A percentile compares a stretch with the other conserved stretches of the same genome.
These are phyloP conservation scores for Boeremia lycopersici DNA, from an alignment of 2,329 filamentous ascomycete species.

Conservation along the genomic window DNA sequence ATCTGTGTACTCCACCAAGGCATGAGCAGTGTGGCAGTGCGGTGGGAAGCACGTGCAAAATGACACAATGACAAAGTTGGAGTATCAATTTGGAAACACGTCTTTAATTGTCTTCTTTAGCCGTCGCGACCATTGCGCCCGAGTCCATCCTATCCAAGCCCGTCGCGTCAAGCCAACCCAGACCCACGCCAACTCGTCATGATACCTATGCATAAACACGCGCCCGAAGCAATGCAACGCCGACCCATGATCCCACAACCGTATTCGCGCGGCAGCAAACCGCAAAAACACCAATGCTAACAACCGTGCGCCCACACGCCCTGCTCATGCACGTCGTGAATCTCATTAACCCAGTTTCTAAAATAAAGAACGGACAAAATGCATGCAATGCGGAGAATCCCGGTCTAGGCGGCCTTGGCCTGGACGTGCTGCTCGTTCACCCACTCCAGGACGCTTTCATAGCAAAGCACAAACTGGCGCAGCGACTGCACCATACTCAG, in stretches of 20 bases:
- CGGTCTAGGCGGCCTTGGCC: neutral
- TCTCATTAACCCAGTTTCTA: neutral
- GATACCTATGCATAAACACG: slow-evolving; percentile 7
- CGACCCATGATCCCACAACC: neutral
- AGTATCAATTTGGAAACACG: too few species aligned
- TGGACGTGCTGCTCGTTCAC: slow-evolving; percentile 56
- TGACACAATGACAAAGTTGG: too few species aligned
- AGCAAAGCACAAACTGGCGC: slow-evolving; percentile 92
- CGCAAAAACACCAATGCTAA: slow-evolving; percentile 3
- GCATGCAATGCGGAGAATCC: neutral
- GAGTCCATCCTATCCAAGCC: neutral
- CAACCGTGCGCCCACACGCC: slow-evolving; percentile 8
- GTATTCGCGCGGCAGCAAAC: neutral
- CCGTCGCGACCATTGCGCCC: too few species aligned
- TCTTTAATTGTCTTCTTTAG: too few species aligned
- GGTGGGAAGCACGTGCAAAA: too few species aligned
- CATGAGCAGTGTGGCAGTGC: too few species aligned
- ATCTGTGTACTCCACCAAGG: too few species aligned
- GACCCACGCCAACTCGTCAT: neutral
- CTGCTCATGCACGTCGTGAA: slow-evolving; percentile 5
- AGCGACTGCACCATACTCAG: slow-evolving; percentile 97
- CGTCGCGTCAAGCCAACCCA: neutral
- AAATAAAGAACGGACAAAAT: neutral
- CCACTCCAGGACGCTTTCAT: slow-evolving; percentile 94
- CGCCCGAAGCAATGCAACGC: slow-evolving; percentile 13